Percentiles rank a stretch among this genome's conserved stretches.
Conservation (phyloP, 2,329 filamentous ascomycete genomes). For the Cryphonectria naterciae region DNA sequence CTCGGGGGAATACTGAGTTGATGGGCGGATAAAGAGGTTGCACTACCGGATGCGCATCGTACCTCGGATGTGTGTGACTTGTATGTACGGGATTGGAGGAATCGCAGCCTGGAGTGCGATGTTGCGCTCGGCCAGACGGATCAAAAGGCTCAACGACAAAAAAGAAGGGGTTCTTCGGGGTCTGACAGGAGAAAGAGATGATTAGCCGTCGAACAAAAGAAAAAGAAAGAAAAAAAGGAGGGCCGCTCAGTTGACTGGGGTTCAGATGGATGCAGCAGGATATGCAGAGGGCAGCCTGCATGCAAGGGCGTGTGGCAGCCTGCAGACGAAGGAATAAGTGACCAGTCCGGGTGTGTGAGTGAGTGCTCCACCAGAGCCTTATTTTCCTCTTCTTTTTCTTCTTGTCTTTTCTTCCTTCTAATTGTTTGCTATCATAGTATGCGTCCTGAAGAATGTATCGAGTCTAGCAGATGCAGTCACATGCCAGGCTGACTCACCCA, state of each 20-base stretch:
- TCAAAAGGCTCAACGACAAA: background rate
- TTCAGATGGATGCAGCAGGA: background rate
- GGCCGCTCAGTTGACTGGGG: background rate
- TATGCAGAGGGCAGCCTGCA: background rate
- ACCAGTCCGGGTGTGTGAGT: background rate
- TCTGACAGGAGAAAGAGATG: slow-evolving; percentile 3
- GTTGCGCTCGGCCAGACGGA: background rate
- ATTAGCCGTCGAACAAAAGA: background rate
- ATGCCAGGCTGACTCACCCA: slow-evolving; percentile 18
- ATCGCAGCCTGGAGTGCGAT: background rate
- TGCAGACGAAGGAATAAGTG: background rate
- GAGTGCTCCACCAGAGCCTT: background rate
- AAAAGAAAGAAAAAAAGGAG: background rate
- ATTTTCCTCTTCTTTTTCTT: no score
- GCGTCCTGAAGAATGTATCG: background rate
- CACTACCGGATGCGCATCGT: slow-evolving; percentile 11
- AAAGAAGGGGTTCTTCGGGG: background rate
- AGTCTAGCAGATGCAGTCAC: slow-evolving; percentile 18
- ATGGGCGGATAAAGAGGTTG: slow-evolving; percentile 1
- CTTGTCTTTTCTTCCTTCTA: background rate
- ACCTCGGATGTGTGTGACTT: background rate
- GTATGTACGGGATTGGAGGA: background rate
- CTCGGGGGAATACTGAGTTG: slow-evolving; percentile 11
- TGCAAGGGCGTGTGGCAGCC: background rate
- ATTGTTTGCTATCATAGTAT: background rate